Evolutionary conservation across 768 basidiomycete species (phyloP).

Genomic region (Agaricus blazei): DNA sequence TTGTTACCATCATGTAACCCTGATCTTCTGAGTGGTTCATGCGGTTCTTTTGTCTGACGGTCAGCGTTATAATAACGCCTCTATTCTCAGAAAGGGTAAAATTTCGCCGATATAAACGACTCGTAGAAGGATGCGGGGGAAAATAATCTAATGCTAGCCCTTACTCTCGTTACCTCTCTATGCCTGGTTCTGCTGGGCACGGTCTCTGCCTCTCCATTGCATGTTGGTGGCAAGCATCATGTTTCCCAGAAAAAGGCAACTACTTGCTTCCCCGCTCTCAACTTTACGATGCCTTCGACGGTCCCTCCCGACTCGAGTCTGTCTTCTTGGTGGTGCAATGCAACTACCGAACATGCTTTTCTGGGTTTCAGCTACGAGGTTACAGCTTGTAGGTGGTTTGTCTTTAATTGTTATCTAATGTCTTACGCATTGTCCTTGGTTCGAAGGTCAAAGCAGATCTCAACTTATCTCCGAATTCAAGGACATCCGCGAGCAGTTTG

Average conservation of each 20-base stretch:
- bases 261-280: conserved; percentile 27
- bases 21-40: too few relatives aligned
- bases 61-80: not conserved
- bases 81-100: not conserved
- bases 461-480: conserved; percentile 45
- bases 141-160: not conserved
- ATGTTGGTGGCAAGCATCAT: not conserved
- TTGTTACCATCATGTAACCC: too few relatives aligned
- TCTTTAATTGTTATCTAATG: not conserved
- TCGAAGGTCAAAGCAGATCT: conserved; percentile 40
- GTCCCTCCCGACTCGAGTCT: conserved; percentile 27
- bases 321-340: conserved; percentile 49
- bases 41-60: not conserved
- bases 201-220: not conserved
- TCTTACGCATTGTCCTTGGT: not conserved
- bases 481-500: conserved; percentile 46
- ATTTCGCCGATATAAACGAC: not conserved
- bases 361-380: conserved; percentile 65
- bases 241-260: not conserved
- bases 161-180: not conserved
- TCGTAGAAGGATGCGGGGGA: not conserved
- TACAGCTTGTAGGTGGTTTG: conserved; percentile 38
- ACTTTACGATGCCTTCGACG: conserved; percentile 42
- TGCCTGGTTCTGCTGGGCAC: not conserved
- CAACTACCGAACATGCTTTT: conserved; percentile 53